Conservation (phyloP, 2,329 filamentous ascomycete genomes). For the Emydomyces testavorans region DNA sequence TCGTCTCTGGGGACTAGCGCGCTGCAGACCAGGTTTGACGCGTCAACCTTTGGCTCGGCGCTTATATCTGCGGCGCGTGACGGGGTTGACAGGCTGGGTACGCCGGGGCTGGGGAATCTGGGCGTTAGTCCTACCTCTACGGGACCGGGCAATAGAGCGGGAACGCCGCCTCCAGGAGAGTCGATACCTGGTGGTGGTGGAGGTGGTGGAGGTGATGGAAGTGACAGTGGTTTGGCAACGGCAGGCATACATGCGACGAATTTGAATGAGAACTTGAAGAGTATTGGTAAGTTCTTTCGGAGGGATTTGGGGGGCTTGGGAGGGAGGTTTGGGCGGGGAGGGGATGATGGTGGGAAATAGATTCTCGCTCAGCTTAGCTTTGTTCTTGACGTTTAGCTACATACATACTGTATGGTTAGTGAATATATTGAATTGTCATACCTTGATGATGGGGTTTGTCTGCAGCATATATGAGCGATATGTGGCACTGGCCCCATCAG, state of each 20-base stretch:
- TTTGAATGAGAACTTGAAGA: slow-evolving; percentile 87
- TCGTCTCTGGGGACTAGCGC: slow-evolving; percentile 32
- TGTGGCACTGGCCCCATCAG: too few species aligned
- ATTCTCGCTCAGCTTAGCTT: neutral
- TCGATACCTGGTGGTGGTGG: slow-evolving; percentile 17
- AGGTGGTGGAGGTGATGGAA: too few species aligned
- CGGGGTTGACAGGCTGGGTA: slow-evolving; percentile 66
- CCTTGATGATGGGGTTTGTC: too few species aligned
- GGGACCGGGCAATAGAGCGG: slow-evolving; percentile 19
- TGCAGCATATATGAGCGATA: too few species aligned
- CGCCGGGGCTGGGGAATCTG: slow-evolving; percentile 36
- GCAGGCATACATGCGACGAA: slow-evolving; percentile 47
- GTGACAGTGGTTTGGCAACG: slow-evolving; percentile 20
- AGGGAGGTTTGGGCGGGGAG: slow-evolving; percentile 53
- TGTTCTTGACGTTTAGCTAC: too few species aligned
- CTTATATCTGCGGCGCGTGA: slow-evolving; percentile 80
- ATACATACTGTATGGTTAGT: too few species aligned
- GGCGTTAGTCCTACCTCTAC: slow-evolving; percentile 13
- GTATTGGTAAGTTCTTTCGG: slow-evolving; percentile 92
- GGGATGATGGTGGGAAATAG: slow-evolving; percentile 28
- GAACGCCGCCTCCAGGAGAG: slow-evolving; percentile 20
- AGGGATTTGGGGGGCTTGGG: slow-evolving; percentile 71
- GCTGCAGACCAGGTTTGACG: slow-evolving; percentile 54
- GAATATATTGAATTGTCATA: too few species aligned
- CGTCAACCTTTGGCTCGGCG: slow-evolving; percentile 71